Conservation (phyloP, 768 basidiomycete species). For the Pleurotus platypus region DNA sequence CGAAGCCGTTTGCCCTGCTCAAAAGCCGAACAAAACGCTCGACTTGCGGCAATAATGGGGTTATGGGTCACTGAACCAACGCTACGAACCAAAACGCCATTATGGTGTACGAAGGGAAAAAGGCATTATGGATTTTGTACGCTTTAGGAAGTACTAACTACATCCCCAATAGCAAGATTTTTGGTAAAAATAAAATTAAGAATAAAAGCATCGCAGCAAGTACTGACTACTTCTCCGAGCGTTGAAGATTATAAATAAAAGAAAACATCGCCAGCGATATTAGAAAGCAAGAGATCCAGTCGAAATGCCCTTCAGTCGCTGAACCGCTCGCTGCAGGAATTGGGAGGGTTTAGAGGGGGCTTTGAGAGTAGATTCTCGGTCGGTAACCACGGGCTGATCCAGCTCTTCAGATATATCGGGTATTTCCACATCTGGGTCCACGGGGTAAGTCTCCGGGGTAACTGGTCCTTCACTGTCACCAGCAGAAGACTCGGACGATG, state of each 20-base stretch:
- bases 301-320: conserved; percentile 32
- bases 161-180: not conserved
- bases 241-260: not conserved
- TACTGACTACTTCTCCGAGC: not conserved
- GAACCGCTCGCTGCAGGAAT: conserved; percentile 35
- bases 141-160: conserved; percentile 5
- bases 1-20: too few relatives aligned
- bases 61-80: too few relatives aligned
- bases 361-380: conserved; percentile 7
- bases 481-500: conserved; percentile 21
- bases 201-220: not conserved
- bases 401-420: conserved; percentile 39
- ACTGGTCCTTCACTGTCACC: conserved; percentile 45
- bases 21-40: too few relatives aligned
- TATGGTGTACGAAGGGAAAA: not conserved
- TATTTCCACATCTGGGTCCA: conserved; percentile 37
- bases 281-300: conserved; percentile 19
- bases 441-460: conserved; percentile 41
- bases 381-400: conserved; percentile 18
- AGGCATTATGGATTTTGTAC: not conserved
- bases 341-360: conserved; percentile 23
- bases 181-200: not conserved
- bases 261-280: conserved; percentile 11
- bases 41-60: too few relatives aligned
- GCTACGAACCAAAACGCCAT: not conserved